Percentiles rank a stretch among this genome's conserved stretches.
Evolutionary conservation across 176 grass and related monocot species (phyloP).

Genomic region (Carex parvula): DNA sequence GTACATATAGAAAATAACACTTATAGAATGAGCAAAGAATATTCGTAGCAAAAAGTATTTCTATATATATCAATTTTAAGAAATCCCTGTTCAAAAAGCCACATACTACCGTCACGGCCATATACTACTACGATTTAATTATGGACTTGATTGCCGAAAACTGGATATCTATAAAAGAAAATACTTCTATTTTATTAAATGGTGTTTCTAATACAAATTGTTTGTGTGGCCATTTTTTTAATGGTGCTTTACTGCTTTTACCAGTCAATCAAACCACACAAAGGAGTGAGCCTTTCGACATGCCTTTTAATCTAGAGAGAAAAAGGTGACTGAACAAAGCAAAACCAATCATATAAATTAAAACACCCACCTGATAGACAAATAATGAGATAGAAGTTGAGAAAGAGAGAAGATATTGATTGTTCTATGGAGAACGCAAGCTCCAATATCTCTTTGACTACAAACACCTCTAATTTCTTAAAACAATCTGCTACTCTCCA

Average conservation of each 20-base stretch:
- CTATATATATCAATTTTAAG: background rate
- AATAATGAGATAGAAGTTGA: background rate
- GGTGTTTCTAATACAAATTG: too few species aligned
- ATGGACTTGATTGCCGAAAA: too few species aligned
- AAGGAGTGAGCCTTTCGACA: background rate
- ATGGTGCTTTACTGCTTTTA: too few species aligned
- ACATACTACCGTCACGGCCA: background rate
- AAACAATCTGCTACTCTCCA: background rate
- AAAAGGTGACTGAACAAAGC: background rate
- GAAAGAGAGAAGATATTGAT: constrained; percentile 11
- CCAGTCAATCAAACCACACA: background rate
- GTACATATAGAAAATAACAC: background rate
- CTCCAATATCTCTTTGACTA: constrained; percentile 6
- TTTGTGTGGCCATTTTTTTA: too few species aligned
- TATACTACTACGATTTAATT: background rate
- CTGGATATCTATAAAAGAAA: too few species aligned
- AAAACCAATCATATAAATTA: constrained; percentile 17
- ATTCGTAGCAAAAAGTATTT: background rate
- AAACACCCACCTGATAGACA: constrained; percentile 1
- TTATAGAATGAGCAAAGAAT: background rate
- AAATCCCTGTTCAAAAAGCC: background rate
- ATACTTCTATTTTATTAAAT: too few species aligned
- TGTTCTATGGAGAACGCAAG: background rate
- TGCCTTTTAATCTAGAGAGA: background rate
- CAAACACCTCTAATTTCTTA: background rate